Conservation (phyloP, 176 grass and related monocot genomes). For the Oryza rufipogon region DNA sequence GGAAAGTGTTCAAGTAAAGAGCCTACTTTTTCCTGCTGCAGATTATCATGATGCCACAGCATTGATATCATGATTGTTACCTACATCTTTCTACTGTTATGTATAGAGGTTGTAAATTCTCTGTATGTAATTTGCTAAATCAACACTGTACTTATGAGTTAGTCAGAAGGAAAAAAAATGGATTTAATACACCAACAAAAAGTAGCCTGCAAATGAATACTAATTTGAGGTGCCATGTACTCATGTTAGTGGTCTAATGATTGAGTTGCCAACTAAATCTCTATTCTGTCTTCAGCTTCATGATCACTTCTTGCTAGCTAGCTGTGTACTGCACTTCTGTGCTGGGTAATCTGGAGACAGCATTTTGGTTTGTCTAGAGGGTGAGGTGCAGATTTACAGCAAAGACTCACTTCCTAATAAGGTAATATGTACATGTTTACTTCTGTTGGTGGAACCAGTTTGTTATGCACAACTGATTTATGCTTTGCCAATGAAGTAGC, state of each 20-base stretch:
- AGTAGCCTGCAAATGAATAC: neutral
- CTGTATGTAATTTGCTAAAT: slow-evolving; percentile 26
- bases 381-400: slow-evolving; percentile 3
- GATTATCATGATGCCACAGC: neutral
- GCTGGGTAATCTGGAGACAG: slow-evolving; percentile 30
- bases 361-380: slow-evolving; percentile 32
- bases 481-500: slow-evolving; percentile 30
- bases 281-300: slow-evolving; percentile 45
- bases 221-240: neutral
- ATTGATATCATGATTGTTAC: neutral
- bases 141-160: neutral
- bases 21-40: neutral
- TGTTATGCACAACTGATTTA: slow-evolving; percentile 35
- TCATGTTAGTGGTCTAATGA: slow-evolving; percentile 47
- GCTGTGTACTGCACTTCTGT: slow-evolving; percentile 29
- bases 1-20: slow-evolving; percentile 3
- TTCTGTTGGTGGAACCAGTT: slow-evolving; percentile 32
- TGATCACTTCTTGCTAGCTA: slow-evolving; percentile 31
- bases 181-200: neutral
- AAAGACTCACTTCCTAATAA: slow-evolving; percentile 37
- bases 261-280: slow-evolving; percentile 53
- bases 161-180: slow-evolving; percentile 4
- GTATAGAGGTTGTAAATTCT: neutral
- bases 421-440: slow-evolving; percentile 33
- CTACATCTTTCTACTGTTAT: neutral